Base-by-base conservation (phyloP, 768 basidiomycete genomes). In the Russula compacta region DNA sequence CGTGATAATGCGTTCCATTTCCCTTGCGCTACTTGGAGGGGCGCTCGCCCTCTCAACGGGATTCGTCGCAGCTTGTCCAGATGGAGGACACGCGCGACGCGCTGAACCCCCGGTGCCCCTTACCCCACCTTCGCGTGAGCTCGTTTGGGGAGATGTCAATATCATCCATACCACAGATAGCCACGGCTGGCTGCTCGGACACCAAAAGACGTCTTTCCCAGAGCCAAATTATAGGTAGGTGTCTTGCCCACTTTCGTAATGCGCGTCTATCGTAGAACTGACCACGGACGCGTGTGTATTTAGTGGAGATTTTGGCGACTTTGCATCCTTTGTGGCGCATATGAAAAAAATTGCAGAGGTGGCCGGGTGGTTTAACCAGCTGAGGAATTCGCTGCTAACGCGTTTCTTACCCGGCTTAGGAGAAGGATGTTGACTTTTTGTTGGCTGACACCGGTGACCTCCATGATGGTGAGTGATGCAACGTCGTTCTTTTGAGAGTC, bases 121-220 rank as follows among this genome's bases (percentile, higher is more conserved):
- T 36, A 74, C 82, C 0, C 77, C 77, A 15, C 92, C 92, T 4
- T 79, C 80, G 58, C 76, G 84, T n/a, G 80, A 82, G 24, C 78
- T 95, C 14, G 81, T 82, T 54, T 94, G 92, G 93, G 84, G 86
- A n/a, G 90, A 94, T 68, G 78, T 95, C 69, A 95, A 95, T 69
- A 81, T 94, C 67, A 78, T 94, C 49, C 84, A 86, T 67, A 94
- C 91, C 3, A 94, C 93, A 0, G 92, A 94, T 71, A 88, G 82
- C 42, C 86, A 89, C 73, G 83, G 86, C 32, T 87, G 86, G 86
- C 75, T 95, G 4, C 77, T 92, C 40, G 92, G 92, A 1, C 92
- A 95, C 73, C 88, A 90, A 67, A 86, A 91, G 67, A 15, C 74
- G 3, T 79, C 78, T 3, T 83, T 79, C 68, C 88, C 89, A 0